These are phyloP conservation scores for Talaromyces verruculosus DNA, from an alignment of 2,329 filamentous ascomycete species.

Conservation along the genomic window DNA sequence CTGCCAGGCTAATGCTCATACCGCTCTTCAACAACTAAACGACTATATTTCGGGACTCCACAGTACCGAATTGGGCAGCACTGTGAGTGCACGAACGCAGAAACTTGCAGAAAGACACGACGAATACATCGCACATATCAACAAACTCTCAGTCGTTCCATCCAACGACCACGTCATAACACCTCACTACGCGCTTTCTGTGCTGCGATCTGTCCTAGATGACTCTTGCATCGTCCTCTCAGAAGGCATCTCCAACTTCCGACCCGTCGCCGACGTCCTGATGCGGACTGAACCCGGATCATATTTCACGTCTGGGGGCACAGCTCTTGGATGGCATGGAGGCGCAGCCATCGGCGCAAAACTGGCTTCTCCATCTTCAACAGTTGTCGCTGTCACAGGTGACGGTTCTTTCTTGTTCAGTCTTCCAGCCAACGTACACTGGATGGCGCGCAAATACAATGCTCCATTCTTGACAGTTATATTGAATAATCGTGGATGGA, in stretches of 20 bases:
- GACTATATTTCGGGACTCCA: background rate
- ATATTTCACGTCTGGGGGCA: background rate
- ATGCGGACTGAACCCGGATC: background rate
- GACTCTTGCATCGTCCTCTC: background rate
- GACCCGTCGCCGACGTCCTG: background rate
- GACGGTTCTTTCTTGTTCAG: background rate
- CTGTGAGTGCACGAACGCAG: background rate
- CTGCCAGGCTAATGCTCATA: background rate
- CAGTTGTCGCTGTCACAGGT: background rate
- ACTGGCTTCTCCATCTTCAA: background rate
- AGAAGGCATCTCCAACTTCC: background rate
- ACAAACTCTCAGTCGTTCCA: background rate
- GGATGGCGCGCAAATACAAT: constrained; percentile 4
- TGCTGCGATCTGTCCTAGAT: background rate
- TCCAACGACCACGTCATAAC: background rate
- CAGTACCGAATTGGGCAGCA: background rate
- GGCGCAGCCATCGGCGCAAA: background rate
- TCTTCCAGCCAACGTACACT: background rate
- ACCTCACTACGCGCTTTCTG: background rate
- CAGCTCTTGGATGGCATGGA: background rate
- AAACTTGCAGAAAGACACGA: background rate
- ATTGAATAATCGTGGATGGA: constrained; percentile 9
- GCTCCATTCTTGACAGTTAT: constrained; percentile 8
- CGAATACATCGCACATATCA: background rate
- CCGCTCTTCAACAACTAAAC: background rate